Base-by-base conservation (phyloP, 192 early-diverging fungal species). In the Linderina pennispora region DNA sequence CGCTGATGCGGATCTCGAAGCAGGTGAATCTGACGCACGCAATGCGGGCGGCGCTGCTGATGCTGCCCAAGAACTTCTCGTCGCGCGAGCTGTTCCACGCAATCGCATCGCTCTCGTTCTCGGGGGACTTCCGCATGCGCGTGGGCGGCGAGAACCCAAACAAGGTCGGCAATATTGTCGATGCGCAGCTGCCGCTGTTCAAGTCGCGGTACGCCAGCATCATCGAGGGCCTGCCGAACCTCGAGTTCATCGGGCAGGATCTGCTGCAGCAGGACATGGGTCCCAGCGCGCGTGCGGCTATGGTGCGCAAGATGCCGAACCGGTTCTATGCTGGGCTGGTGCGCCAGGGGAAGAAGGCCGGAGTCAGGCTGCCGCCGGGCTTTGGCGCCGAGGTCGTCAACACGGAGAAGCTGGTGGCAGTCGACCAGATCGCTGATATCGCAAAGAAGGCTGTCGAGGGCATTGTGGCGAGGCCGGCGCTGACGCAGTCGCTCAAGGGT, bases 101-200 rank as follows among this genome's bases (percentile, higher is more conserved):
- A 20, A 92, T 99, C 48, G 89, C 90, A 1, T 80, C 79, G 28
- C 55, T 99, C 14, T 97, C 94, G 8, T 99, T 92, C 44, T 14
- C 48, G 9, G 95, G 97, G 32, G 97, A 99, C 53, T 90, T 97
- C 63, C 82, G 97, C 26, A 95, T 90, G 90, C 58, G 55, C 24
- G 49, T 97, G 22, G 85, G 89, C 19, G 97, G 89, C 28, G 97
- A 99, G 73, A 94, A 98, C 62, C 97, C 97, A 6, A 77, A 87
- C 59, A 99, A 99, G 64, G 82, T 99, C 18, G 62, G 82, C 50
- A 97, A 99, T 58, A 95, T 98, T 59, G 94, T 99, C 18, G 72
- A 74, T 28, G 81, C 75, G 2, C 97, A 73, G 40, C 21, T 73
- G 62, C 63, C 63, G 13, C 36, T 73, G 36, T 65, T 73, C 54